Evolutionary conservation across 306 rosid genomes (phyloP).

Genomic region (Vicia villosa): DNA sequence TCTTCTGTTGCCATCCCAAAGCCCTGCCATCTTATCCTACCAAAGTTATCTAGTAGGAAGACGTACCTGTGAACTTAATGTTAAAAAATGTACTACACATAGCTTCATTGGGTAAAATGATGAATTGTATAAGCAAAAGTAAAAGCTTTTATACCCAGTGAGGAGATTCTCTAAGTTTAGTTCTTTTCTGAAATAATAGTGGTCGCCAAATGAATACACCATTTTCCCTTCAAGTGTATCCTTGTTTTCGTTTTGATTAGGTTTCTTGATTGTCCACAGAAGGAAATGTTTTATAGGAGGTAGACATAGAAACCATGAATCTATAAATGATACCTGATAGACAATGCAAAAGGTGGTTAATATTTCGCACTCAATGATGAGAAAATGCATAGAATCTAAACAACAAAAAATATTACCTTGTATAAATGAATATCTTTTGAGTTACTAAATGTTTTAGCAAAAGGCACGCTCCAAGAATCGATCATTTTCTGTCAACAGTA

Average conservation of each 20-base stretch:
- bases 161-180: slow-evolving; percentile 73
- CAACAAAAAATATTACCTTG: slow-evolving; percentile 56
- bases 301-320: slow-evolving; percentile 64
- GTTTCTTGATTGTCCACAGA: slow-evolving; percentile 71
- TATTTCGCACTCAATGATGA: not conserved
- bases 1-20: slow-evolving; percentile 72
- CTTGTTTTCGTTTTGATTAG: slow-evolving; percentile 45
- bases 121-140: slow-evolving; percentile 20
- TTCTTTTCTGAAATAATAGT: slow-evolving; percentile 93
- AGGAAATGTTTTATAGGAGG: slow-evolving; percentile 65
- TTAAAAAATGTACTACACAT: not conserved
- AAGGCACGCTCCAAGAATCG: slow-evolving; percentile 80
- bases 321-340: slow-evolving; percentile 77
- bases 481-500: slow-evolving; percentile 59
- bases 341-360: slow-evolving; percentile 17
- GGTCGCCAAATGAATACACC: slow-evolving; percentile 85
- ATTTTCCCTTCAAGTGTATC: slow-evolving; percentile 53
- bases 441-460: slow-evolving; percentile 53
- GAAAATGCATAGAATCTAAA: slow-evolving; percentile 37
- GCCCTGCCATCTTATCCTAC: slow-evolving; percentile 95
- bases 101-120: slow-evolving; percentile 4
- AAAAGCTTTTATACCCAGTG: slow-evolving; percentile 63
- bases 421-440: slow-evolving; percentile 59
- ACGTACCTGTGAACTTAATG: slow-evolving; percentile 56
- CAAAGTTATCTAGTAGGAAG: slow-evolving; percentile 81